phyloP scores from a whole-genome alignment of 2,329 filamentous ascomycete genomes.

The Cytospora piceae region DNA sequence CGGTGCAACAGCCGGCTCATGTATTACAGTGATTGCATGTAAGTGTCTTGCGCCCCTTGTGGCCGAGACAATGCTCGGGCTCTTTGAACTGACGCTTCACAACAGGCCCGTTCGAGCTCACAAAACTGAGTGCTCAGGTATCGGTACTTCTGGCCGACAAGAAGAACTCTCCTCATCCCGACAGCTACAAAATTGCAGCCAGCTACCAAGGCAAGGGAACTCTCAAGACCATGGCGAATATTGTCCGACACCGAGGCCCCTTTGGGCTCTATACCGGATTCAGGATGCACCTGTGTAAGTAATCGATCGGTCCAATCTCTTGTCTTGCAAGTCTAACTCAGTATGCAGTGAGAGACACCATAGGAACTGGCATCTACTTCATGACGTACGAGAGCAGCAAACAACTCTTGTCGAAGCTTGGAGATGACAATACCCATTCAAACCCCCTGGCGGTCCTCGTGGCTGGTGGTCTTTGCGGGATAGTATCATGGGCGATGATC shows the following conservation, averaged over 20 bases:
- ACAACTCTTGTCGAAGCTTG: conserved; percentile 76
- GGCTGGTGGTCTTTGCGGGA: conserved; percentile 79
- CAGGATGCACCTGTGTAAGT: conserved; percentile 74
- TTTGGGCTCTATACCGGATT: conserved; percentile 81
- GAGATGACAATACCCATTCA: conserved; percentile 71
- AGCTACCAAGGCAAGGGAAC: conserved; percentile 82
- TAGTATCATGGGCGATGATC: conserved; percentile 80
- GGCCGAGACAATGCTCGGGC: neutral
- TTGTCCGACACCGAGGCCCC: conserved; percentile 74
- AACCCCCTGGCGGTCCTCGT: conserved; percentile 78
- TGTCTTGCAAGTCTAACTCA: conserved; percentile 6
- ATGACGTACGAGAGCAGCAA: conserved; percentile 88
- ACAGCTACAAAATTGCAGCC: conserved; percentile 62
- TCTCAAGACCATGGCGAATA: conserved; percentile 74
- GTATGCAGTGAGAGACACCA: conserved; percentile 71
- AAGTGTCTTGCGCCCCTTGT: conserved; percentile 36
- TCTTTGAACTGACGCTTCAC: conserved; percentile 14
- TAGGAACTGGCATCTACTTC: conserved; percentile 85
- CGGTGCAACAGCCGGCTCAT: conserved; percentile 77
- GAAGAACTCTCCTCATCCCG: conserved; percentile 48
- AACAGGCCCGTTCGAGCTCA: conserved; percentile 82
- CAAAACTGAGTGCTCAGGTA: conserved; percentile 86
- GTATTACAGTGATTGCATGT: conserved; percentile 81
- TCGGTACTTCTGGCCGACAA: conserved; percentile 74
- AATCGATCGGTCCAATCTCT: neutral